Base-by-base conservation (phyloP, 139 green algal genomes). In the Closterium sp. region DNA sequence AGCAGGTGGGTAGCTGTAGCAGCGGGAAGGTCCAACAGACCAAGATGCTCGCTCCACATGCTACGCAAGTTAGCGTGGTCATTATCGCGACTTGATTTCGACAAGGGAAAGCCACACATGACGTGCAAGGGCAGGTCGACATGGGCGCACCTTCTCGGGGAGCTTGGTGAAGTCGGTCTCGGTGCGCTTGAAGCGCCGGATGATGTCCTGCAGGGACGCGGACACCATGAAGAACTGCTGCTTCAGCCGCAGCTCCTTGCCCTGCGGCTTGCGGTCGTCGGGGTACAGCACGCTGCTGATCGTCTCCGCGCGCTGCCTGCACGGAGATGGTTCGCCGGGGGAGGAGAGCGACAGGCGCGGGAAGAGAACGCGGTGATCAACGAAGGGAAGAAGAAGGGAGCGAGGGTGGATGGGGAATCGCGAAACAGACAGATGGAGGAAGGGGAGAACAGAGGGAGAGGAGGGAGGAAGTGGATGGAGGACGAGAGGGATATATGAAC, bases 201-300 rank as follows among this genome's bases (percentile, higher is more conserved):
- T 89, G 64, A 95, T 95, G 89, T 95, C 93, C 93, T 95, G 97
- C 69, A 92, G 93, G n/a, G 96, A 98, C 8, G 98, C 98, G 33
- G 95, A 97, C 81, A 98, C 97, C 89, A 99, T 98, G 95, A 99
- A 98, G 96, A 98, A 99, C 96, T 99, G 98, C 96, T 99, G 98
- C 95, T 98, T 98, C 31, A 99, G 96, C 91, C 98, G 97, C 94
- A 99, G 96, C 95, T 97, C 95, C 96, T 99, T 99, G 94, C 98
- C 98, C 89, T 99, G 96, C 85, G 96, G 94, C 8, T 97, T 99
- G 85, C 93, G 95, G 95, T 99, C 98, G 89, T 98, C 98, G 91
- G 98, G 98, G 95, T 99, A 99, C 84, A 99, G 96, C 95, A 99
- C 98, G 9, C 96, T 96, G 88, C 94, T 97, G 95, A 99, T 99